Evolutionary conservation across 768 basidiomycete species (phyloP).

Genomic region (Boletellus ananiceps): DNA sequence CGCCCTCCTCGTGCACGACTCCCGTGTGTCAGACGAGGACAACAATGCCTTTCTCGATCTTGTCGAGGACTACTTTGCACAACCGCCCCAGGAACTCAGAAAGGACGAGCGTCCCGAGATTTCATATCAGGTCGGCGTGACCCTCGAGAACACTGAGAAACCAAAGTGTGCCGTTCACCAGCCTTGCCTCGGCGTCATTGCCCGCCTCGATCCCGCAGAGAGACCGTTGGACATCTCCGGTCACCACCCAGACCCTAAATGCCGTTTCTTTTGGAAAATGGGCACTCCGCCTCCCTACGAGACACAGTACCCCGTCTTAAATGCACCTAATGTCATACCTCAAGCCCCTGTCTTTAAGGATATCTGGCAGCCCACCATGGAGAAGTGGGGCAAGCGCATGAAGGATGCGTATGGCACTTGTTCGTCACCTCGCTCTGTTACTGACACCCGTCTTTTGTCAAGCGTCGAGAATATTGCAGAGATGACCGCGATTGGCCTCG

Average conservation of each 20-base stretch:
- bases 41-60: constrained; percentile 83
- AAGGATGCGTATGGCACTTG: constrained; percentile 65
- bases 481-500: constrained; percentile 85
- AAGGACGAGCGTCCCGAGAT: constrained; percentile 82
- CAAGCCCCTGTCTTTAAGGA: constrained; percentile 49
- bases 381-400: constrained; percentile 86
- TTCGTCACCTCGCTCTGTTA: constrained; percentile 1
- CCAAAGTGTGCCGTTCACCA: constrained; percentile 81
- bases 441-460: constrained; percentile 1
- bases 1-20: constrained; percentile 82
- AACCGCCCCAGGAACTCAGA: constrained; percentile 55
- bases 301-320: constrained; percentile 71
- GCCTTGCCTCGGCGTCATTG: constrained; percentile 78
- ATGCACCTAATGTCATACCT: constrained; percentile 82
- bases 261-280: constrained; percentile 92
- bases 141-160: constrained; percentile 95
- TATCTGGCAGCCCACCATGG: constrained; percentile 70
- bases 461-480: constrained; percentile 85
- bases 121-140: constrained; percentile 90
- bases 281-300: constrained; percentile 67
- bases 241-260: constrained; percentile 89
- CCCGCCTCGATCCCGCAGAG: constrained; percentile 67
- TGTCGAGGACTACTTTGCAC: constrained; percentile 90
- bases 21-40: constrained; percentile 76
- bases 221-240: constrained; percentile 80